These are phyloP conservation scores for Penicillium herquei DNA, from an alignment of 495 filamentous ascomycete genomes.

Conservation along the genomic window DNA sequence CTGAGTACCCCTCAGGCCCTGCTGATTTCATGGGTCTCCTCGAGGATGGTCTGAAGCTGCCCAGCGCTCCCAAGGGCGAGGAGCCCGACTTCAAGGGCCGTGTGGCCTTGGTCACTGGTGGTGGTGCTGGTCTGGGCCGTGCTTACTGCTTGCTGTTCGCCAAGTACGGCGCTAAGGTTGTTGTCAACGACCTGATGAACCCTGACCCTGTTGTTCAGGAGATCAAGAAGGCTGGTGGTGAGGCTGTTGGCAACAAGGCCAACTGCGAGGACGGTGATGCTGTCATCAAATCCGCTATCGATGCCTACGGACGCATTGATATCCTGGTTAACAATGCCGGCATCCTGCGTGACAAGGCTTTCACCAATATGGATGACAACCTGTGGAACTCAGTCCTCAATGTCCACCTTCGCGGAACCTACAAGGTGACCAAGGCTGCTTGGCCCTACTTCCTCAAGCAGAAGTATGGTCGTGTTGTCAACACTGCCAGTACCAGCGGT, in stretches of 20 bases:
- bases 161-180: slow-evolving; percentile 82
- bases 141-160: slow-evolving; percentile 91
- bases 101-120: slow-evolving; percentile 90
- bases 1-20: slow-evolving; percentile 79
- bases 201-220: slow-evolving; percentile 91
- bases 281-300: slow-evolving; percentile 89
- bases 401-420: slow-evolving; percentile 92
- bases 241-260: slow-evolving; percentile 91
- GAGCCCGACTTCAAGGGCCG: slow-evolving; percentile 85
- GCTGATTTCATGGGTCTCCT: slow-evolving; percentile 87
- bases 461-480: slow-evolving; percentile 95
- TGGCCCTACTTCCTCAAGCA: slow-evolving; percentile 99
- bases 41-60: slow-evolving; percentile 79
- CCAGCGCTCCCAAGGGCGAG: slow-evolving; percentile 70
- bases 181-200: slow-evolving; percentile 93
- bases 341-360: slow-evolving; percentile 96
- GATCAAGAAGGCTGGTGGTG: slow-evolving; percentile 84
- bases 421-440: slow-evolving; percentile 95
- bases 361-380: slow-evolving; percentile 94
- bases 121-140: slow-evolving; percentile 82
- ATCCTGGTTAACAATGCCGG: slow-evolving; percentile 97
- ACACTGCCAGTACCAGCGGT: slow-evolving; percentile 93
- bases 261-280: slow-evolving; percentile 91
- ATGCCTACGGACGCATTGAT: slow-evolving; percentile 90
- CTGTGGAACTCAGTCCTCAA: slow-evolving; percentile 90